Evolutionary conservation across 768 basidiomycete genomes (phyloP).

Genomic region (Austroboletus eburneus): DNA sequence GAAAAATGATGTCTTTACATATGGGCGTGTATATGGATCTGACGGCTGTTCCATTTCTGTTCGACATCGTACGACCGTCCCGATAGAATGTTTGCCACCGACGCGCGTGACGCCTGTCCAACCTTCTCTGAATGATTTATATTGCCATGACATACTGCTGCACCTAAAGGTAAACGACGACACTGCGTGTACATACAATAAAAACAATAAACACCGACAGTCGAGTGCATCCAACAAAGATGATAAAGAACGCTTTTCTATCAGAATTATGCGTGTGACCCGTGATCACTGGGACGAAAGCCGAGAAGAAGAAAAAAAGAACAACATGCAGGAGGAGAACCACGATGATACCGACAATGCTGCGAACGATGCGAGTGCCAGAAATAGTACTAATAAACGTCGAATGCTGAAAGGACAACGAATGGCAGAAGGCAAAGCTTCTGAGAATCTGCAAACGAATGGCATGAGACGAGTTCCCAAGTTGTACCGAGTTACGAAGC

Average conservation of each 20-base stretch:
- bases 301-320: constrained; percentile 3
- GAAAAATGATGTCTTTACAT: no score
- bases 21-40: no score
- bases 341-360: constrained; percentile 4
- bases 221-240: constrained; percentile 14
- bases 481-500: no score
- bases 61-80: no score
- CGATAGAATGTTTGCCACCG: no score
- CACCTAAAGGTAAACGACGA: constrained; percentile 7
- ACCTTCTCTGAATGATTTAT: constrained; percentile 20
- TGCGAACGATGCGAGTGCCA: constrained; percentile 5
- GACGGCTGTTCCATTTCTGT: no score
- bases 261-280: neutral
- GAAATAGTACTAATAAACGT: constrained; percentile 1
- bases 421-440: neutral
- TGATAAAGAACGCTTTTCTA: constrained; percentile 15
- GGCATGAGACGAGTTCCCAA: neutral
- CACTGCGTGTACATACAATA: constrained; percentile 16
- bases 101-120: neutral
- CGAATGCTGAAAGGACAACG: constrained; percentile 1
- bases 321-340: constrained; percentile 3
- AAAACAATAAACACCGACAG: constrained; percentile 8
- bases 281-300: neutral
- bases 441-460: neutral
- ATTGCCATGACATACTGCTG: constrained; percentile 6